These are phyloP conservation scores for Tetrapisispora iriomotensis DNA, from an alignment of 805 yeast species.

Conservation along the genomic window DNA sequence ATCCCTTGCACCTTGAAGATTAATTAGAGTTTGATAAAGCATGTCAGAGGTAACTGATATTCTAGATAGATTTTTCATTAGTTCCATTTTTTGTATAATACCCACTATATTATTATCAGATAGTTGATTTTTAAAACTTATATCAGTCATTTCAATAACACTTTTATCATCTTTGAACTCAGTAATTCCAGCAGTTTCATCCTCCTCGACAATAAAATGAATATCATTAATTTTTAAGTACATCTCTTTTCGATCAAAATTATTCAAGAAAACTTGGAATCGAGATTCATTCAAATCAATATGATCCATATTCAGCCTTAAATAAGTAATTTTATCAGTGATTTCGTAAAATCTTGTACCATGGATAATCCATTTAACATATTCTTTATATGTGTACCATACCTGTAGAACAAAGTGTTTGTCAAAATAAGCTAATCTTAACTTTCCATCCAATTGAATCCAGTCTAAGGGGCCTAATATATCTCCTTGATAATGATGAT, in stretches of 20 bases:
- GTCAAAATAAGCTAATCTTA: constrained; percentile 17
- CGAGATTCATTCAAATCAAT: neutral
- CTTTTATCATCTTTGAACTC: constrained; percentile 5
- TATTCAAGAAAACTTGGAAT: constrained; percentile 5
- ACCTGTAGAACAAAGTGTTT: constrained; percentile 18
- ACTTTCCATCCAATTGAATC: constrained; percentile 14
- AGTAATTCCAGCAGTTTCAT: constrained; percentile 1
- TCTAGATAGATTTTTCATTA: constrained; percentile 15
- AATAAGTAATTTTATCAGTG: constrained; percentile 6
- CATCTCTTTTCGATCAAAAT: constrained; percentile 8
- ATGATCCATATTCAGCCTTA: constrained; percentile 13
- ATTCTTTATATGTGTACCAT: constrained; percentile 23
- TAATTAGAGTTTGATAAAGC: constrained; percentile 19
- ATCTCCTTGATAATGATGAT: constrained; percentile 17
- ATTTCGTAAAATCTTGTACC: constrained; percentile 6
- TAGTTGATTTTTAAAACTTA: constrained; percentile 4
- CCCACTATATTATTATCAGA: constrained; percentile 5
- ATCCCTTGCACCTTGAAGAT: constrained; percentile 25
- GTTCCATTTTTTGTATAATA: constrained; percentile 12
- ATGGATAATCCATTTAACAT: constrained; percentile 13
- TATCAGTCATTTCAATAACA: neutral
- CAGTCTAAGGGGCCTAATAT: constrained; percentile 18
- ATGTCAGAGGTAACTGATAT: constrained; percentile 13
- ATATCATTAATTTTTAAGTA: constrained; percentile 8
- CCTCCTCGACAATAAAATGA: constrained; percentile 10